phyloP scores from a whole-genome alignment of 2,329 filamentous ascomycete genomes.

The Stachybotrys echinatus region DNA sequence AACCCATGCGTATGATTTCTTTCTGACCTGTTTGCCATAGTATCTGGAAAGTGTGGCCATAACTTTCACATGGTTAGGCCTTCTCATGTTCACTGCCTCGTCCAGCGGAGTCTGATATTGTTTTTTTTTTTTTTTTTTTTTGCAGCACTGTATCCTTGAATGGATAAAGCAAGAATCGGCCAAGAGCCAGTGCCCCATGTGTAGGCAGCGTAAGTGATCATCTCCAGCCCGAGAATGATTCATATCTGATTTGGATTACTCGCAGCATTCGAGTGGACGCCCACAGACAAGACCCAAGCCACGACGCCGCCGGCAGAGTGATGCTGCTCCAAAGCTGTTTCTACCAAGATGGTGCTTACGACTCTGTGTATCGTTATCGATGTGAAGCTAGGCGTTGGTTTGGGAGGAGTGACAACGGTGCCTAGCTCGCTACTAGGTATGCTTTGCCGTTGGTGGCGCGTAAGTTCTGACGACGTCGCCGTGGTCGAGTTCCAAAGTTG shows the following conservation, averaged over 20 bases:
- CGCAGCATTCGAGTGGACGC: constrained; percentile 34
- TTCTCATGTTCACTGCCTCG: not conserved
- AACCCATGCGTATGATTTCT: not conserved
- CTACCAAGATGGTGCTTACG: not conserved
- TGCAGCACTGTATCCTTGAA: constrained; percentile 85
- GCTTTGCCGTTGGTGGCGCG: not conserved
- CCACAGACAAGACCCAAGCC: constrained; percentile 25
- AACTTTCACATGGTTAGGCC: constrained; percentile 87
- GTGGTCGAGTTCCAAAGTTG: too few relatives aligned
- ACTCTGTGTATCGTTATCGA: too few relatives aligned
- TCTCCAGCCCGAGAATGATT: not conserved
- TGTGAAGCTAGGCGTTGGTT: not conserved
- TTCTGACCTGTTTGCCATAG: constrained; percentile 36
- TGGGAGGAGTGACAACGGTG: too few relatives aligned
- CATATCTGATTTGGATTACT: constrained; percentile 6
- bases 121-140: too few relatives aligned
- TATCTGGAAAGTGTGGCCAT: constrained; percentile 94
- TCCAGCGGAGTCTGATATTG: not conserved
- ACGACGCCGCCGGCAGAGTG: constrained; percentile 19
- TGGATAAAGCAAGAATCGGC: constrained; percentile 96
- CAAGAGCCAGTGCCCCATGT: constrained; percentile 96
- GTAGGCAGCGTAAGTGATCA: constrained; percentile 69
- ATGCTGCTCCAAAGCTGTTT: not conserved
- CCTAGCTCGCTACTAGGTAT: too few relatives aligned
- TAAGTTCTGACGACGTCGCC: not conserved